Evolutionary conservation across 2,329 filamentous ascomycete species (phyloP).

Genomic region (Hypoxylon sp.): DNA sequence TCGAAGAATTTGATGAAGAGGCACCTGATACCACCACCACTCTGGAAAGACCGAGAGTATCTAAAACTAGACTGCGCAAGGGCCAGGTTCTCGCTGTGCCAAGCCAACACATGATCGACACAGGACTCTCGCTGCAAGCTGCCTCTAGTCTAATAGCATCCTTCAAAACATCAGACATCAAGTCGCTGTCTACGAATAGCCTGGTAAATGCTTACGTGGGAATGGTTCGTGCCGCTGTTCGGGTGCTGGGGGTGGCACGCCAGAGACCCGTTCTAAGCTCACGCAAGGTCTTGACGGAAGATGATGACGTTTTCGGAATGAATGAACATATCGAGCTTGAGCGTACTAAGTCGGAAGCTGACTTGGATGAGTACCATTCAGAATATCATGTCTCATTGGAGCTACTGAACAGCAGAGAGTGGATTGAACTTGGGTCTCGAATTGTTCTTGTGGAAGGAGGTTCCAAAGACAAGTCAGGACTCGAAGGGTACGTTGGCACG

Average conservation of each 20-base stretch:
- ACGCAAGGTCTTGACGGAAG: conserved; percentile 53
- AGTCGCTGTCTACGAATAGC: conserved; percentile 73
- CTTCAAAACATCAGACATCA: conserved; percentile 74
- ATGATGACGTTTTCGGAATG: conserved; percentile 71
- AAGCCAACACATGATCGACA: conserved; percentile 68
- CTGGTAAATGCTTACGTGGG: conserved; percentile 87
- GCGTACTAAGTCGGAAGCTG: conserved; percentile 47
- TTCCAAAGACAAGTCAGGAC: conserved; percentile 72
- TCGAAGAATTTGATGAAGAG: conserved; percentile 59
- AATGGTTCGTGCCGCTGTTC: conserved; percentile 85
- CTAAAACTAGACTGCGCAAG: conserved; percentile 69
- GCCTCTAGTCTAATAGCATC: conserved; percentile 77
- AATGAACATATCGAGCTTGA: conserved; percentile 60
- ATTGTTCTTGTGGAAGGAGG: conserved; percentile 80
- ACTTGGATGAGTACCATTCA: conserved; percentile 44
- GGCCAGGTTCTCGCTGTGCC: conserved; percentile 84
- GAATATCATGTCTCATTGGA: conserved; percentile 73
- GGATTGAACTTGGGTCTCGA: conserved; percentile 77
- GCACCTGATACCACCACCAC: conserved; percentile 45
- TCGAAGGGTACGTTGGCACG: conserved; percentile 79
- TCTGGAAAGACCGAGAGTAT: conserved; percentile 49
- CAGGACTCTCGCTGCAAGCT: conserved; percentile 70
- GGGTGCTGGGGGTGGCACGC: conserved; percentile 70
- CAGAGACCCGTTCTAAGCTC: conserved; percentile 46
- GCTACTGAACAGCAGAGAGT: conserved; percentile 77